These are phyloP conservation scores for Cetraspora pellucida DNA, from an alignment of 192 early-diverging fungal species.

Conservation along the genomic window DNA sequence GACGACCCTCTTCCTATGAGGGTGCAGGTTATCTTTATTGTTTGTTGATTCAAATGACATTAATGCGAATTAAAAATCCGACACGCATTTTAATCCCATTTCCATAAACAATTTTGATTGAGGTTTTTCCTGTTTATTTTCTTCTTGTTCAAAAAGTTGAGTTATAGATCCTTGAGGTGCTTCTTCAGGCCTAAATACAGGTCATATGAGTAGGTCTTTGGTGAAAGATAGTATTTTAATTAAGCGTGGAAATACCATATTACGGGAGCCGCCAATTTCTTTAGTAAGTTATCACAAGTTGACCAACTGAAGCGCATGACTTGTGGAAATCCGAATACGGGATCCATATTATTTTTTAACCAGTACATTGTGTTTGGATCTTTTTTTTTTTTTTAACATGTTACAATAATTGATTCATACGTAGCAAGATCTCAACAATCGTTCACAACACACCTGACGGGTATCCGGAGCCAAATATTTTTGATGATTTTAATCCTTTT, in stretches of 20 bases:
- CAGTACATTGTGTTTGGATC: constrained; percentile 92
- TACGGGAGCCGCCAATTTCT: constrained; percentile 59
- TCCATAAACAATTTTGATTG: not conserved
- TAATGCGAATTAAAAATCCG: not conserved
- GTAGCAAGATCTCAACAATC: not conserved
- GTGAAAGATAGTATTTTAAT: not conserved
- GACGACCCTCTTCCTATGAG: no score
- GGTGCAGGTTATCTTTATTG: no score
- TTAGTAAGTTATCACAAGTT: constrained; percentile 75
- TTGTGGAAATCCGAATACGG: constrained; percentile 90
- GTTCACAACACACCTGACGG: constrained; percentile 61
- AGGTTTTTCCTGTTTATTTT: constrained; percentile 2
- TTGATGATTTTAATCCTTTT: constrained; percentile 41
- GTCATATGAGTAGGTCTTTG: not conserved
- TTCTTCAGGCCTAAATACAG: constrained; percentile 6
- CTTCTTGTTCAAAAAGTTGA: not conserved
- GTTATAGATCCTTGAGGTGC: not conserved
- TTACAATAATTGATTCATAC: not conserved
- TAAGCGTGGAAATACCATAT: constrained; percentile 52
- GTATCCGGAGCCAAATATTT: constrained; percentile 91
- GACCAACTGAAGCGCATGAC: constrained; percentile 95
- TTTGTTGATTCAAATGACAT: no score
- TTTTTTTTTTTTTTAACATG: constrained; percentile 20
- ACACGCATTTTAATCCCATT: not conserved
- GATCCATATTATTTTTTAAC: constrained; percentile 77